Conservation (phyloP, 805 yeast species). For the Ogataea corticis region DNA sequence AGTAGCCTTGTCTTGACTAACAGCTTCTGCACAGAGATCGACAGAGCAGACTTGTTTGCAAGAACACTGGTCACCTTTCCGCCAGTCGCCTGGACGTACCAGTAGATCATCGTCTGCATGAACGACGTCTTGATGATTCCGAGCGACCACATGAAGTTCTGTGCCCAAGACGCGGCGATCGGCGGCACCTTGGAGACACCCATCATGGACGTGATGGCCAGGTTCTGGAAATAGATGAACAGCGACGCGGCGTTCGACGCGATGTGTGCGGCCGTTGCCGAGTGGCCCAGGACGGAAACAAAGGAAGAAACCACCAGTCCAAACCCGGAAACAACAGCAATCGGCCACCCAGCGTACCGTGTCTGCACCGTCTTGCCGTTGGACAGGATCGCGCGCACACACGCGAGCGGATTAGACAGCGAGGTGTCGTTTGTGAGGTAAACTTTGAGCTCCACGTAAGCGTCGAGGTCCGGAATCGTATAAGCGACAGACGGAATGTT, state of each 20-base stretch:
- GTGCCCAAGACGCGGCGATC: constrained; percentile 97
- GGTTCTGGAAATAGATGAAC: constrained; percentile 89
- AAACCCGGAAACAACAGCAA: constrained; percentile 85
- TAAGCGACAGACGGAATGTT: constrained; percentile 82
- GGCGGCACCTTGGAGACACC: constrained; percentile 93
- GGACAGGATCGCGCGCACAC: constrained; percentile 83
- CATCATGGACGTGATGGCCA: constrained; percentile 93
- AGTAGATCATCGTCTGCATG: constrained; percentile 80
- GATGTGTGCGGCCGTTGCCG: constrained; percentile 92
- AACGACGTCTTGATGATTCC: constrained; percentile 79
- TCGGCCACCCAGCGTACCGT: constrained; percentile 91
- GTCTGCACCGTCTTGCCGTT: constrained; percentile 96
- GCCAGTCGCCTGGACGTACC: constrained; percentile 96
- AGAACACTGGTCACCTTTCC: constrained; percentile 81
- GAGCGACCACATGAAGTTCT: constrained; percentile 94
- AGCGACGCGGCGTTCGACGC: constrained; percentile 94
- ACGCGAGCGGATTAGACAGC: constrained; percentile 61
- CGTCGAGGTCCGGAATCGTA: constrained; percentile 92
- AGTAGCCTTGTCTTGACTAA: constrained; percentile 16
- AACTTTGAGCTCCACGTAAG: constrained; percentile 75
- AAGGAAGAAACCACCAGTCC: constrained; percentile 88
- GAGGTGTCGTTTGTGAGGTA: constrained; percentile 49
- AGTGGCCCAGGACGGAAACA: constrained; percentile 83
- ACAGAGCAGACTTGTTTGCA: constrained; percentile 59
- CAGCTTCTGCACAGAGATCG: constrained; percentile 80